Evolutionary conservation across 768 basidiomycete genomes (phyloP), one percentile per base, ranked within the genome.

Genomic region (Termitomyces titanicus): DNA sequence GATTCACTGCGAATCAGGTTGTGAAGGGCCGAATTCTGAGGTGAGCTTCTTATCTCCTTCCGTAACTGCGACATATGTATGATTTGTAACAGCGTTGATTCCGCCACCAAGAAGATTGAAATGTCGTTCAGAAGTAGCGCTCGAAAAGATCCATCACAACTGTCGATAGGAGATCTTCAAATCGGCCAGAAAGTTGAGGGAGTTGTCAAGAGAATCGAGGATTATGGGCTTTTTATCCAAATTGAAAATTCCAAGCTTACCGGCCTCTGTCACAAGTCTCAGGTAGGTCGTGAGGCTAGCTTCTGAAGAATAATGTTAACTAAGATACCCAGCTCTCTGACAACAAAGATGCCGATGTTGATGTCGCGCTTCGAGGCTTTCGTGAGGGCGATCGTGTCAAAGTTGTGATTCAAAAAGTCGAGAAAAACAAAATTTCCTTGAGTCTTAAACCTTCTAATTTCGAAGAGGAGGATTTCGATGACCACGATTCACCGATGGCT

Each of bases 241-340:
- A 88, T 98, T 35, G 82, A 89, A n/a, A 88, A 82, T 17, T 87
- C 92, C 0, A 89, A 87, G 65, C 74, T 98, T 47, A 85, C 80
- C 57, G 96, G 96, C 5, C 78, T 99, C 11, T 99, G 96, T 68
- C 96, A 98, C 69, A 94, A 94, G 70, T 92, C 92, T 10, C 82
- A 98, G 80, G 93, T 88, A 62, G 50, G 77, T 66, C 27, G 17
- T 11, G 27, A 25, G 31, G 18, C 10, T 3, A 38, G n/a, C 31
- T 47, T 29, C 33, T 22, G n/a, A 31, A 29, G 10, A 17, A 18
- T 13, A 13, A n/a, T 24, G 3, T 45, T 39, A 17, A 50, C 46
- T 47, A 53, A 38, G 22, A 53, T 53, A 18, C 20, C 33, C 59
- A 97, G 94, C 78, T 98, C 40, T 90, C 94, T 8, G 96, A 98